These are phyloP conservation scores for Cercospora sojina DNA, from an alignment of 2,329 filamentous ascomycete species.

Conservation along the genomic window DNA sequence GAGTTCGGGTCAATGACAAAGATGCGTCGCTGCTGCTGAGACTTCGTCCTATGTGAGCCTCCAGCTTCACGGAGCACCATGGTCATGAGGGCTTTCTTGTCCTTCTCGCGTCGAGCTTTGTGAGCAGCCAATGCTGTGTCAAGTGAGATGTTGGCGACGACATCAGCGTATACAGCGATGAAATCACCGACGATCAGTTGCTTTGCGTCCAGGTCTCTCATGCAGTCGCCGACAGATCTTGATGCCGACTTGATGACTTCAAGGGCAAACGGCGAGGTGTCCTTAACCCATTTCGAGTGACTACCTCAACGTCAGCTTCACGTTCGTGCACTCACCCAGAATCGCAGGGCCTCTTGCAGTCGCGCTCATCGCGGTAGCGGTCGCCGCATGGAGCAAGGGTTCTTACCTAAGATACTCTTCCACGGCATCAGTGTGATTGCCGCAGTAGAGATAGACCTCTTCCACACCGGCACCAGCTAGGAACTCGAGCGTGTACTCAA, in stretches of 20 bases:
- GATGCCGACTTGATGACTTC: slow-evolving; percentile 86
- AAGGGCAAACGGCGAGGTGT: slow-evolving; percentile 78
- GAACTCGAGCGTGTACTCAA: slow-evolving; percentile 97
- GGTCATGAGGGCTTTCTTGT: slow-evolving; percentile 97
- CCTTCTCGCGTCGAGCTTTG: slow-evolving; percentile 72
- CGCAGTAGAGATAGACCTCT: slow-evolving; percentile 89
- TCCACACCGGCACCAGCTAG: slow-evolving; percentile 93
- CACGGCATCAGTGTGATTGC: slow-evolving; percentile 80
- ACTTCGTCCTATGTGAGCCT: slow-evolving; percentile 71
- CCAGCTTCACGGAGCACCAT: slow-evolving; percentile 82
- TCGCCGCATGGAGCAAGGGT: background rate
- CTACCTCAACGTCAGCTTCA: slow-evolving; percentile 15
- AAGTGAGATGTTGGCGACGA: slow-evolving; percentile 87
- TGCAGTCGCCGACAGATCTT: slow-evolving; percentile 85
- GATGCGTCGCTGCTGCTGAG: slow-evolving; percentile 70
- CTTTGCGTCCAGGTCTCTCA: slow-evolving; percentile 87
- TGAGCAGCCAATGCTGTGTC: slow-evolving; percentile 76
- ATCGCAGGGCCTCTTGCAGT: background rate
- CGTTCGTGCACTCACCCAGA: no score
- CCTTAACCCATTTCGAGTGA: slow-evolving; percentile 67
- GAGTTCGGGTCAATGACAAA: slow-evolving; percentile 83
- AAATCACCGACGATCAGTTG: slow-evolving; percentile 87
- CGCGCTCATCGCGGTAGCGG: background rate
- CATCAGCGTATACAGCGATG: slow-evolving; percentile 85
- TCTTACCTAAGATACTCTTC: slow-evolving; percentile 75